Evolutionary conservation across 2,329 filamentous ascomycete genomes (phyloP).

Genomic region (Neonectria sp.): DNA sequence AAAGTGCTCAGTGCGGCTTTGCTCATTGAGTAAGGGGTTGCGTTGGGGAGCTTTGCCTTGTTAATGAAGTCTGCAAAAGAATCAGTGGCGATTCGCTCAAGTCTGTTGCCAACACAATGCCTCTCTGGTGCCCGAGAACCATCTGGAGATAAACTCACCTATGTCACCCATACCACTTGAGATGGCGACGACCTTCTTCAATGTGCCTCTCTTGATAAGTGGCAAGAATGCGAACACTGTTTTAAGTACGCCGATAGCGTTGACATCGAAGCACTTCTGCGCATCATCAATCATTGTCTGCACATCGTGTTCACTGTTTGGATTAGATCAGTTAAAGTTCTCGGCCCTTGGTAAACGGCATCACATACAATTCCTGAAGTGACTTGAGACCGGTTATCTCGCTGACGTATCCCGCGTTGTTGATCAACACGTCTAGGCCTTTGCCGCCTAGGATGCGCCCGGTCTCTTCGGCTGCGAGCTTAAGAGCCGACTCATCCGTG

Average conservation of each 20-base stretch:
- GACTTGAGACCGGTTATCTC: not conserved
- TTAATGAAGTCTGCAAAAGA: not conserved
- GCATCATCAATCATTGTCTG: not conserved
- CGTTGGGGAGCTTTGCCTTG: not conserved
- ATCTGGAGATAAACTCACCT: not conserved
- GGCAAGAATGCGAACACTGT: not conserved
- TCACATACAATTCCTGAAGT: not conserved
- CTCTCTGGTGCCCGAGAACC: not conserved
- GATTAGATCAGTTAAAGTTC: not conserved
- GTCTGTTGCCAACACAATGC: not conserved
- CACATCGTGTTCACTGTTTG: not conserved
- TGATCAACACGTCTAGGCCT: not conserved
- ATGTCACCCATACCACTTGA: not conserved
- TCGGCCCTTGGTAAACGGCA: not conserved
- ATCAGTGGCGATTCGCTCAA: not conserved
- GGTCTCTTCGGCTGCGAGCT: not conserved
- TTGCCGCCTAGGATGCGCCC: not conserved
- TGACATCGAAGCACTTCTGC: not conserved
- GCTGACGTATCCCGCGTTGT: not conserved
- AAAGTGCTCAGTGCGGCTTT: not conserved
- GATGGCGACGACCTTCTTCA: slow-evolving; percentile 2
- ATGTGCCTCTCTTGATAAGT: not conserved
- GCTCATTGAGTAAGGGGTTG: not conserved
- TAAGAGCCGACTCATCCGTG: not conserved
- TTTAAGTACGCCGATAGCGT: not conserved